Conservation (phyloP, 495 filamentous ascomycete species). For the Rostrohypoxylon terebratum region DNA sequence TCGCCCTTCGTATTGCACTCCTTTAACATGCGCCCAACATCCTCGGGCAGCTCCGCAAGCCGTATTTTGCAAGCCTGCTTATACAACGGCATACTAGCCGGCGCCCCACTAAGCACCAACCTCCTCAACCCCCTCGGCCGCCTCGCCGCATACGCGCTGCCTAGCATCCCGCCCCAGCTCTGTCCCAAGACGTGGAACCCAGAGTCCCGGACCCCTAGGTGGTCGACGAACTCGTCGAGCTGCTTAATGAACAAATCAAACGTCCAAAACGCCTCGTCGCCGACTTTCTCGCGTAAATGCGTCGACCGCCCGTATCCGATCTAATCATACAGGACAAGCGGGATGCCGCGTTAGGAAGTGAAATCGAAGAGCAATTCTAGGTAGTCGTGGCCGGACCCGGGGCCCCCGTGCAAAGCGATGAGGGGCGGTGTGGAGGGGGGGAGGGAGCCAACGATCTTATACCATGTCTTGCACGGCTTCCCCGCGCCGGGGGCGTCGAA, state of each 20-base stretch:
- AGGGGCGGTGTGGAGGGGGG: slow-evolving; percentile 6
- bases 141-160: slow-evolving; percentile 48
- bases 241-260: slow-evolving; percentile 60
- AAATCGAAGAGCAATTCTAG: slow-evolving; percentile 53
- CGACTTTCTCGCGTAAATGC: slow-evolving; percentile 54
- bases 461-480: slow-evolving; percentile 58
- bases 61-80: slow-evolving; percentile 12
- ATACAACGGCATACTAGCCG: slow-evolving; percentile 42
- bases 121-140: slow-evolving; percentile 27
- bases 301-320: slow-evolving; percentile 62
- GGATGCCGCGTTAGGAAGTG: slow-evolving; percentile 42
- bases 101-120: slow-evolving; percentile 33
- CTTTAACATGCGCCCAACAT: not conserved
- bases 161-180: slow-evolving; percentile 66
- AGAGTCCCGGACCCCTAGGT: slow-evolving; percentile 50
- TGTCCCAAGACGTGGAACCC: slow-evolving; percentile 62
- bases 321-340: slow-evolving; percentile 65
- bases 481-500: slow-evolving; percentile 48
- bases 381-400: slow-evolving; percentile 58
- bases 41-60: slow-evolving; percentile 31
- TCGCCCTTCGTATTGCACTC: slow-evolving; percentile 20
- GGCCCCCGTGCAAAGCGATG: slow-evolving; percentile 58
- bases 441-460: slow-evolving; percentile 41
- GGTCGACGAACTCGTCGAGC: slow-evolving; percentile 59
- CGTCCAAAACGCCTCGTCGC: slow-evolving; percentile 61